Base-by-base conservation (phyloP, 2,329 filamentous ascomycete species). In the Furcasterigmium furcatum region DNA sequence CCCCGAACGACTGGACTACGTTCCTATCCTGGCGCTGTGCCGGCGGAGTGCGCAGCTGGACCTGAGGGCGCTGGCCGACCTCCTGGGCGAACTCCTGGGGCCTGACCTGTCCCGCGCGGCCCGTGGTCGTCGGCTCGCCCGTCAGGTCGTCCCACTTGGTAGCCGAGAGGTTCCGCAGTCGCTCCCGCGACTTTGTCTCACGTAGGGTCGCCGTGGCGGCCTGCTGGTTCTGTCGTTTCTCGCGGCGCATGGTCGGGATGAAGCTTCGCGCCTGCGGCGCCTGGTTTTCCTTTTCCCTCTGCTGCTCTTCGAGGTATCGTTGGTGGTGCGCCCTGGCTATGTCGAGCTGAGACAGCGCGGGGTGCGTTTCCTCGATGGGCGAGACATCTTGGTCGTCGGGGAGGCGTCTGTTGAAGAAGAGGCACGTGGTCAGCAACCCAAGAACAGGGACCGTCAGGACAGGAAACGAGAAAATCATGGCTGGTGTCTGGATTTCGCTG, bases 61-160 rank as follows among this genome's bases (percentile, higher is more conserved):
- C 60, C 32, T 72, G 55, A 7, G 62, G 65, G 10, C 20, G 20
- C 22, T 19, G 41, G 3, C 21, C 27, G 5, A n/a, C 14, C n/a
- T 16, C 36, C 13, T 68, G 65, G 4, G 61, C 67, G 51, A 67
- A 76, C 46, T 74, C 68, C 25, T 75, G 73, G 16, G 83, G 78
- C 49, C 74, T 78, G 21, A 79, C 74, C 49, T 80, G 79, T 32
- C 74, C 75, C 21, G 76, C 67, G 47, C 73, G 78, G 13, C 82
- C 81, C 40, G 68, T 73, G n/a, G 70, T 74, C 5, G 79, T 84
- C 32, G 81, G 79, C 56, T 87, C 84, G 9, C 82, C 84, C 4
- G 84, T 84, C 58, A 78, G 80, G 40, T 77, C 77, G 63, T 88
- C 82, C 83, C 83, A 87, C 52, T 72, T 68, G 19, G 72, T 73